Conservation (phyloP, 768 basidiomycete species). For the Kwoniella bestiolae region DNA sequence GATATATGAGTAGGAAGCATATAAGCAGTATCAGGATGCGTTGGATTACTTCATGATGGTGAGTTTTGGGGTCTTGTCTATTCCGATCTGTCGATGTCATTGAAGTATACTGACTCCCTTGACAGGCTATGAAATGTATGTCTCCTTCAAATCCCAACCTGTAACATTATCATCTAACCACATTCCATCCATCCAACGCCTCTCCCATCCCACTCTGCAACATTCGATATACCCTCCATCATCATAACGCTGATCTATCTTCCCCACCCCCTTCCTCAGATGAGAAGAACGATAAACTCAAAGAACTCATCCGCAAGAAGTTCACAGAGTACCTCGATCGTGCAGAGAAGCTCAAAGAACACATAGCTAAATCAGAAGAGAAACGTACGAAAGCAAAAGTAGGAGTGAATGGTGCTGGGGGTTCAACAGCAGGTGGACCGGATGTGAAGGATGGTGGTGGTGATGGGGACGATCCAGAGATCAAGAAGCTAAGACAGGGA, state of each 20-base stretch:
- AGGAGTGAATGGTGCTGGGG: conserved; percentile 60
- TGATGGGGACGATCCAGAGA: conserved; percentile 85
- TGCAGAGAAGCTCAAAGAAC: conserved; percentile 88
- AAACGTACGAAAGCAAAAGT: conserved; percentile 66
- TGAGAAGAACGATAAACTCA: conserved; percentile 94
- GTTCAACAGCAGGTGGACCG: conserved; percentile 56
- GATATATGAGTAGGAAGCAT: conserved; percentile 66
- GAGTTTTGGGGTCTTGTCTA: no score
- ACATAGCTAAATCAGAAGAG: conserved; percentile 70
- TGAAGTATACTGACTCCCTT: not conserved
- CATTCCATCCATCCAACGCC: not conserved
- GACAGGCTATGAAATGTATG: conserved; percentile 56
- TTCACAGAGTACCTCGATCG: conserved; percentile 88
- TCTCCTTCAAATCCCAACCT: not conserved
- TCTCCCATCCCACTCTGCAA: not conserved
- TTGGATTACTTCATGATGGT: conserved; percentile 99
- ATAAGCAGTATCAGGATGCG: conserved; percentile 91
- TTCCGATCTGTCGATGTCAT: no score
- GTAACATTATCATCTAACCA: not conserved
- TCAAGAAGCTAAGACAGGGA: conserved; percentile 93
- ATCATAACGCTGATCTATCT: not conserved
- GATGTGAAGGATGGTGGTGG: conserved; percentile 58
- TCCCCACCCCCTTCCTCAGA: conserved; percentile 61
- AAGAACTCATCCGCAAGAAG: conserved; percentile 80
- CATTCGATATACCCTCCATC: not conserved